Conservation (phyloP, 495 filamentous ascomycete species). For the Aspergillus saccharolyticus region DNA sequence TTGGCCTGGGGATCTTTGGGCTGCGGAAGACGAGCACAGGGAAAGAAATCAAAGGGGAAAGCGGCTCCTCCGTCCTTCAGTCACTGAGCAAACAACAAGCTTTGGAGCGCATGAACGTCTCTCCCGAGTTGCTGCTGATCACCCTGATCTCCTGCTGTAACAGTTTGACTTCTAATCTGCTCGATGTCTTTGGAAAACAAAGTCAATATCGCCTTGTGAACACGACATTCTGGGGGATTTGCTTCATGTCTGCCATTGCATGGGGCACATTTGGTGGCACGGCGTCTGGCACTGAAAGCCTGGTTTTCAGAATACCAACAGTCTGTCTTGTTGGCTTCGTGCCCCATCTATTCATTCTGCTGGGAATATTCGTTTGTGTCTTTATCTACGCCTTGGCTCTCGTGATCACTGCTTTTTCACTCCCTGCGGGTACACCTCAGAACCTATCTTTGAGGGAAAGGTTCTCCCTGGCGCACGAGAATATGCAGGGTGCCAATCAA, state of each 20-base stretch:
- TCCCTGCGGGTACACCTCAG: slow-evolving; percentile 40
- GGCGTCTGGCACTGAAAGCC: slow-evolving; percentile 33
- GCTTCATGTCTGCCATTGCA: slow-evolving; percentile 76
- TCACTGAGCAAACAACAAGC: slow-evolving; percentile 40
- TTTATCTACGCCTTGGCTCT: slow-evolving; percentile 74
- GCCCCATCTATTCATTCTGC: slow-evolving; percentile 78
- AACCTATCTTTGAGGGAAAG: slow-evolving; percentile 47
- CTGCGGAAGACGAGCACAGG: slow-evolving; percentile 33
- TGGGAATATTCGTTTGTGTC: slow-evolving; percentile 69
- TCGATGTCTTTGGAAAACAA: slow-evolving; percentile 76
- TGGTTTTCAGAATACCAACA: slow-evolving; percentile 76
- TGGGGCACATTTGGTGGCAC: slow-evolving; percentile 64
- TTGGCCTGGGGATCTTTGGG: slow-evolving; percentile 66
- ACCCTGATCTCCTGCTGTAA: slow-evolving; percentile 83
- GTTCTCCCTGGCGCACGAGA: slow-evolving; percentile 64
- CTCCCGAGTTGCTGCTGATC: slow-evolving; percentile 83
- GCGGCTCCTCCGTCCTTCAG: slow-evolving; percentile 29
- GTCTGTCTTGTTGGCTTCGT: slow-evolving; percentile 94
- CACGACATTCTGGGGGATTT: slow-evolving; percentile 82
- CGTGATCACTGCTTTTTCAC: slow-evolving; percentile 66
- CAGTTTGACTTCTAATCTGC: slow-evolving; percentile 75
- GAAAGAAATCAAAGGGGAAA: slow-evolving; percentile 21
- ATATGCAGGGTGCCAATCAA: slow-evolving; percentile 87
- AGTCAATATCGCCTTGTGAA: slow-evolving; percentile 71
- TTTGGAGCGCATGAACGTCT: slow-evolving; percentile 64